Percentiles rank a stretch among this genome's conserved stretches.
phyloP scores from a whole-genome alignment of 1,139 yeast species.

The Lipomyces yarrowii region DNA sequence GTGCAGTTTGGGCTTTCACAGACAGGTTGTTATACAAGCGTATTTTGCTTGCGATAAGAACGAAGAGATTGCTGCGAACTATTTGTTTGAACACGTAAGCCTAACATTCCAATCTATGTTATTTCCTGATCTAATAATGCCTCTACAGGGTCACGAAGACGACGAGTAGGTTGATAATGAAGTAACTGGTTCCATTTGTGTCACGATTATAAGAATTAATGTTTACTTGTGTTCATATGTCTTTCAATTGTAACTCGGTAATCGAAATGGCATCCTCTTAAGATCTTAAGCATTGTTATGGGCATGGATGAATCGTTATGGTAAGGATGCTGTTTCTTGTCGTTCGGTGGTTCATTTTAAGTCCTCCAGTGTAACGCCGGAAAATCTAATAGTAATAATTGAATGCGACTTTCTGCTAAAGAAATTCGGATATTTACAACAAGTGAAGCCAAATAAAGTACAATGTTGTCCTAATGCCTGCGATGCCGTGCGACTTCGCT shows the following conservation, averaged over 20 bases:
- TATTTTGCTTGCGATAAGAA: constrained; percentile 98
- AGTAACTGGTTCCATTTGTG: neutral
- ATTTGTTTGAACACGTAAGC: constrained; percentile 56
- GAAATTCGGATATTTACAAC: neutral
- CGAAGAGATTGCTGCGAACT: constrained; percentile 94
- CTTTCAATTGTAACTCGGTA: neutral
- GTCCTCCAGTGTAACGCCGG: neutral
- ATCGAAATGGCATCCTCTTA: neutral
- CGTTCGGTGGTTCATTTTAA: neutral
- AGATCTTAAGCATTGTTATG: neutral
- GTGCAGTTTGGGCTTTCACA: constrained; percentile 90
- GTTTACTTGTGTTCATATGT: neutral
- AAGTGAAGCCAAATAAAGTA: neutral
- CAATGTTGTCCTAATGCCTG: neutral
- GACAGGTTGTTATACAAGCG: constrained; percentile 85
- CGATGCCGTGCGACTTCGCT: constrained; percentile 55
- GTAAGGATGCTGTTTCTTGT: neutral
- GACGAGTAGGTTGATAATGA: constrained; percentile 33
- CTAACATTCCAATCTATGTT: neutral
- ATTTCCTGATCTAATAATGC: constrained; percentile 6
- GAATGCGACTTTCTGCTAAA: neutral
- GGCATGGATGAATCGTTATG: constrained; percentile 1
- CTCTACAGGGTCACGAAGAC: constrained; percentile 42
- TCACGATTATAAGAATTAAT: neutral
- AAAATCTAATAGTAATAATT: neutral